Percentiles rank a stretch among this genome's conserved stretches.
Evolutionary conservation across 169 alveolate genomes (phyloP).

Genomic region (Babesia bigemina): DNA sequence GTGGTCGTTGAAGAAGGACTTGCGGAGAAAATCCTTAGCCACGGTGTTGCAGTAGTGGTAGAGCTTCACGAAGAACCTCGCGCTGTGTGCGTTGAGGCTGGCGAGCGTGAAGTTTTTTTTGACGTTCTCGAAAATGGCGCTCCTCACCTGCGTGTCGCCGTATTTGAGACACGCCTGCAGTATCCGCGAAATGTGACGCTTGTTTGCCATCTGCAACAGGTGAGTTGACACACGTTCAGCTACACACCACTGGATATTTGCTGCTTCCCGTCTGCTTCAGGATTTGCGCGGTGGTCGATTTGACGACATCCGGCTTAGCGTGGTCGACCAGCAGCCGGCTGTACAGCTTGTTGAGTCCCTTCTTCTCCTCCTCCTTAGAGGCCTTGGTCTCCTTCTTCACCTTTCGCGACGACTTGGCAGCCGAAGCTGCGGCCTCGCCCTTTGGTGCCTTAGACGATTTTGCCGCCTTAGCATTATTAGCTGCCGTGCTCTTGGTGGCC

Average conservation of each 20-base stretch:
- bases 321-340: constrained; percentile 49
- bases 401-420: background rate
- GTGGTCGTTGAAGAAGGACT: constrained; percentile 54
- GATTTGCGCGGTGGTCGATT: constrained; percentile 24
- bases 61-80: constrained; percentile 56
- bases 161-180: constrained; percentile 70
- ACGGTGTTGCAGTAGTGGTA: constrained; percentile 62
- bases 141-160: constrained; percentile 41
- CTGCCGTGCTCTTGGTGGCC: background rate
- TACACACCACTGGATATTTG: constrained; percentile 43
- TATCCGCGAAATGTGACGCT: constrained; percentile 53
- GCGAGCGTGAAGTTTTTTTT: constrained; percentile 34
- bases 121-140: constrained; percentile 29
- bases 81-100: constrained; percentile 53
- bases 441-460: constrained; percentile 1
- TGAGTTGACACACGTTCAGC: background rate
- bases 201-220: constrained; percentile 34
- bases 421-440: background rate
- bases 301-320: constrained; percentile 27
- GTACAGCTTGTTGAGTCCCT: constrained; percentile 52
- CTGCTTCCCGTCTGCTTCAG: constrained; percentile 17
- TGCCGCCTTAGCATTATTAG: background rate
- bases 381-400: constrained; percentile 22
- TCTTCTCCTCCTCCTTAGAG: constrained; percentile 52
- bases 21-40: constrained; percentile 42